Percentiles rank a stretch among this genome's conserved stretches.
Conservation (phyloP, 345 rosid species). For the Syzygium aromaticum region DNA sequence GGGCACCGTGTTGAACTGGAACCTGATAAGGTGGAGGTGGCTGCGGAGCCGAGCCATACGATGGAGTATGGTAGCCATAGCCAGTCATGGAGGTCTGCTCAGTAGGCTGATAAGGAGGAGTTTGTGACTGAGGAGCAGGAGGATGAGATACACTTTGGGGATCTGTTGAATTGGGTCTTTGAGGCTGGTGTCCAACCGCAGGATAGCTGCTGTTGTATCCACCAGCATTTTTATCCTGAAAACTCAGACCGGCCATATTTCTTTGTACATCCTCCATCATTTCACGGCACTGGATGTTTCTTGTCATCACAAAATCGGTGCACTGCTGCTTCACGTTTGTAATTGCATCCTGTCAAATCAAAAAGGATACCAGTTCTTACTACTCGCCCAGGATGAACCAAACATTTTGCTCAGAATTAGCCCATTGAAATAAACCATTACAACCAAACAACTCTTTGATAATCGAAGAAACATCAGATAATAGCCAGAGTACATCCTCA, state of each 20-base stretch:
- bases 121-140: conserved; percentile 34
- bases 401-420: not conserved
- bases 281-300: conserved; percentile 94
- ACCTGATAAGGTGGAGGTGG: conserved; percentile 31
- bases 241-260: conserved; percentile 78
- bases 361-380: not conserved
- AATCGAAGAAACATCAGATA: not conserved
- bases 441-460: not conserved
- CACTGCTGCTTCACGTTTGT: conserved; percentile 94
- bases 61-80: conserved; percentile 41
- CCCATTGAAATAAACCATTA: not conserved
- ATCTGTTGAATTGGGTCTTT: conserved; percentile 40
- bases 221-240: conserved; percentile 72
- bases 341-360: conserved; percentile 70
- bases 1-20: conserved; percentile 12
- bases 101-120: conserved; percentile 56
- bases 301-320: conserved; percentile 95
- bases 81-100: conserved; percentile 55
- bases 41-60: conserved; percentile 46
- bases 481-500: not conserved
- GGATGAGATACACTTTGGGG: conserved; percentile 30
- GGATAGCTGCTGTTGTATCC: conserved; percentile 45
- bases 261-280: conserved; percentile 98
- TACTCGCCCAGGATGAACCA: not conserved
- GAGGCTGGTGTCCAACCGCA: conserved; percentile 49